Base-by-base conservation (phyloP, 805 yeast species). In the Ascoidea rubescens region DNA sequence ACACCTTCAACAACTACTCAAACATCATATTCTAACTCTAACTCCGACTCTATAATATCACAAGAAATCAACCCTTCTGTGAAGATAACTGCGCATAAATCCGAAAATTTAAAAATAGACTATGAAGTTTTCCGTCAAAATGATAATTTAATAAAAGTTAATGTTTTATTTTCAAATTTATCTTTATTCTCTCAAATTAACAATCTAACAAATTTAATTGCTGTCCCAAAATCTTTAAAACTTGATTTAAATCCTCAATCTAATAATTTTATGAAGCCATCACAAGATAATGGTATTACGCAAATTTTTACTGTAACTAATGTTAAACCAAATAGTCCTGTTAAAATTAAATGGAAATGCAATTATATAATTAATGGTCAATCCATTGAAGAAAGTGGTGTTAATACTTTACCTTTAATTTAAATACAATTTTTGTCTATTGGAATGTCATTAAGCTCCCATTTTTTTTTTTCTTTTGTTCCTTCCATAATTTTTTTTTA, bases 301-400 rank as follows among this genome's bases (percentile, higher is more conserved):
- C 93, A 86, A 65, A 70, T 67, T 42, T 71, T 78, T 50, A 61
- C 65, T 50, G 60, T 74, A 43, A 69, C 65, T 37, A 65, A 64
- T 45, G 68, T 69, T 0, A 73, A 69, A 30, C 52, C 62, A 4
- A 45, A 55, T 5, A 64, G 66, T 12, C 67, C 71, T n/a, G 64
- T 84, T 58, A 86, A 84, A 65, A 71, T 87, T 54, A 84, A 87
- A 64, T 87, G 90, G 91, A 85, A 82, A 64, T 73, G 77, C 30
- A 76, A 76, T 53, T 87, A 77, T 62, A 58, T 60, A 8, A 62
- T 73, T 7, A 77, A 75, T 51, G 78, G 80, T n/a, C 62, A 64
- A 28, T 63, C 65, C 6, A 66, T 65, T 21, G 82, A 76, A 58
- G 84, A 80, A 57, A 73, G 80, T 7, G 87, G 88, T 5, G 79